phyloP scores from a whole-genome alignment of 106 monocot species.

The Dendrobium nobile region DNA sequence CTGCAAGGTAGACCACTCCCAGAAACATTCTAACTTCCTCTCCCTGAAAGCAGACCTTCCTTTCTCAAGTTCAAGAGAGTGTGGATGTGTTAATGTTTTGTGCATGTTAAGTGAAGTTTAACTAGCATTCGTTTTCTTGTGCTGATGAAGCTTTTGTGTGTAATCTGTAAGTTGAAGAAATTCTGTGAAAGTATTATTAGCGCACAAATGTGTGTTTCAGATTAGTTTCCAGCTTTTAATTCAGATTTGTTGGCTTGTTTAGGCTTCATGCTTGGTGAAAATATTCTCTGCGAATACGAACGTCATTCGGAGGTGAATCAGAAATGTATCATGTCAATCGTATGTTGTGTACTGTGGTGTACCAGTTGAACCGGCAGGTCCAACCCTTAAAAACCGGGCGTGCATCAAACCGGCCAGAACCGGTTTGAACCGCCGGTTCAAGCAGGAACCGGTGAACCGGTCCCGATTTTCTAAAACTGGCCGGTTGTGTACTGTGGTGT shows the following conservation, averaged over 20 bases:
- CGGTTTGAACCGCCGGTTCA: too few species aligned
- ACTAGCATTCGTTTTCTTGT: background rate
- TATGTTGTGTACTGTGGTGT: too few species aligned
- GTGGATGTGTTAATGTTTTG: background rate
- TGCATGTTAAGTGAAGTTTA: constrained; percentile 4
- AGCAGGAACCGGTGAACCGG: too few species aligned
- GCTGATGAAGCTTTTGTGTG: background rate
- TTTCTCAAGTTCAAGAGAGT: constrained; percentile 1
- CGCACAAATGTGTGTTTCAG: background rate
- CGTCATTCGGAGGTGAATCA: too few species aligned
- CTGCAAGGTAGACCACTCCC: constrained; percentile 67
- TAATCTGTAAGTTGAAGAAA: background rate
- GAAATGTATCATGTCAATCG: too few species aligned
- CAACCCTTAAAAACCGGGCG: too few species aligned
- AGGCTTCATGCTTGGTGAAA: too few species aligned
- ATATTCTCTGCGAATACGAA: too few species aligned
- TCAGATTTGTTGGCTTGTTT: background rate
- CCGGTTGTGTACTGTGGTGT: too few species aligned
- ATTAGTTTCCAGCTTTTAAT: background rate
- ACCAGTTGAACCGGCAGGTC: too few species aligned
- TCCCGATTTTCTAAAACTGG: too few species aligned
- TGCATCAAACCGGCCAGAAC: too few species aligned
- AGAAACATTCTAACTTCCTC: constrained; percentile 46
- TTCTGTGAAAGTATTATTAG: background rate
- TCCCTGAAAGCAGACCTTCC: background rate